Evolutionary conservation across 2,329 filamentous ascomycete species (phyloP).

Genomic region (Epicoccum sorghinum): DNA sequence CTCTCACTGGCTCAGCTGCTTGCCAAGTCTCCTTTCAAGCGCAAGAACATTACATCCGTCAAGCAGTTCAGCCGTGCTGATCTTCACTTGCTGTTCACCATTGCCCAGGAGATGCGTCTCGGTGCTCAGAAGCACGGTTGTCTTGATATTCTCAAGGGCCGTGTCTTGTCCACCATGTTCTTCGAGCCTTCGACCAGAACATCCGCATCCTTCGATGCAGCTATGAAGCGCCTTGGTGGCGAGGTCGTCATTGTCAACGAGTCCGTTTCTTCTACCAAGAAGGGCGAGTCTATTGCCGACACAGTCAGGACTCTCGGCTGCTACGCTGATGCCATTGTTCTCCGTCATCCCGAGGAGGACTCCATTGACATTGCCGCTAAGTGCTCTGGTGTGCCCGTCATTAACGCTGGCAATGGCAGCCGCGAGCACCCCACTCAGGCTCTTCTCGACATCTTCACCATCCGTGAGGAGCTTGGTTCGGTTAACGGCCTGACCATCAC

Average conservation of each 20-base stretch:
- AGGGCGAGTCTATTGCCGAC: conserved; percentile 93
- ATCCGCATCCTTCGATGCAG: conserved; percentile 93
- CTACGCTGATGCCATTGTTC: conserved; percentile 94
- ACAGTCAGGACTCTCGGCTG: conserved; percentile 91
- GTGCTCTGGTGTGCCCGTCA: conserved; percentile 87
- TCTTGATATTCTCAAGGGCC: conserved; percentile 82
- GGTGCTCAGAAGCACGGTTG: conserved; percentile 92
- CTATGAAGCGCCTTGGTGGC: conserved; percentile 97
- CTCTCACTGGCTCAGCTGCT: conserved; percentile 72
- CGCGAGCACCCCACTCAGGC: conserved; percentile 97
- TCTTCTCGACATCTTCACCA: conserved; percentile 97
- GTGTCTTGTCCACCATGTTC: conserved; percentile 90
- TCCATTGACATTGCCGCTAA: conserved; percentile 84
- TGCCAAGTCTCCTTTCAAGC: conserved; percentile 83
- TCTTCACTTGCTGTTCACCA: conserved; percentile 90
- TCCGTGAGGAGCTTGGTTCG: conserved; percentile 94
- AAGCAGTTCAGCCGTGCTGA: conserved; percentile 87
- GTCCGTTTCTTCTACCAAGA: conserved; percentile 84
- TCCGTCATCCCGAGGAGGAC: conserved; percentile 85
- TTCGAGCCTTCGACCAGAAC: conserved; percentile 97
- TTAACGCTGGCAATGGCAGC: conserved; percentile 96
- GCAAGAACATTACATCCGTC: conserved; percentile 88
- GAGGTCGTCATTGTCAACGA: conserved; percentile 83
- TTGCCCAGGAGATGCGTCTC: conserved; percentile 96
- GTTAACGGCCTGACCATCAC: conserved; percentile 96